Evolutionary conservation across 108 stramenopile genomes (phyloP), one percentile per base, ranked within the genome.

Genomic region (Nannochloropsis salina): DNA sequence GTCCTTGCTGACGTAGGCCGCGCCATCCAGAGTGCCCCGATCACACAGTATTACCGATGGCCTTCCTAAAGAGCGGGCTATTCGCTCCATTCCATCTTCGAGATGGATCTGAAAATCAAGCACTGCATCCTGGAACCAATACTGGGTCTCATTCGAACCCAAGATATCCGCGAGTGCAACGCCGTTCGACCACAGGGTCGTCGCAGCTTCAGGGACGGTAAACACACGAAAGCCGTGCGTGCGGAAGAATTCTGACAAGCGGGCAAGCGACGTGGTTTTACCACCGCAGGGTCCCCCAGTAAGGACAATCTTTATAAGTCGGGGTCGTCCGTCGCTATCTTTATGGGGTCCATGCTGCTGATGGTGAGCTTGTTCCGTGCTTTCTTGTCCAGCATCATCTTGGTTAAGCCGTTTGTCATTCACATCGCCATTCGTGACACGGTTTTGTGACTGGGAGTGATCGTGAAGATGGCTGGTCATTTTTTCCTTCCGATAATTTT

Each of bases 241-340:
- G 20, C 86, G 83, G 10, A 86, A 86, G 51, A 80, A 44, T 9
- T 83, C 85, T n/a, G 90, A 91, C 15, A 96, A 44, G 10, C 93
- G 87, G 8, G 93, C 94, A 84, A 97, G 85, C 9, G 95, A 94
- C 18, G 96, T 98, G 1, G 97, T 97, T 87, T 98, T 97, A 3
- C 97, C 97, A 43, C 95, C 96, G 86, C 98, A 98, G n/a, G 97
- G 97, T 11, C 98, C 98, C 9, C 98, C 98, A 20, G 98, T 97
- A 83, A 96, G 89, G 40, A 94, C 94, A 85, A 94, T 90, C 40
- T 81, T 81, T 11, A 81, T 41, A 0, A 81, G 22, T 40, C 40
- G 81, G 40, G 81, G 81, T n/a, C n/a, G 61, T n/a, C 61, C 61
- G 61, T 74, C 61, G 61, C 61, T 74, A n/a, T n/a, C 61, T 74